Evolutionary conservation across 345 rosid species (phyloP).

Genomic region (Reutealis trisperma): DNA sequence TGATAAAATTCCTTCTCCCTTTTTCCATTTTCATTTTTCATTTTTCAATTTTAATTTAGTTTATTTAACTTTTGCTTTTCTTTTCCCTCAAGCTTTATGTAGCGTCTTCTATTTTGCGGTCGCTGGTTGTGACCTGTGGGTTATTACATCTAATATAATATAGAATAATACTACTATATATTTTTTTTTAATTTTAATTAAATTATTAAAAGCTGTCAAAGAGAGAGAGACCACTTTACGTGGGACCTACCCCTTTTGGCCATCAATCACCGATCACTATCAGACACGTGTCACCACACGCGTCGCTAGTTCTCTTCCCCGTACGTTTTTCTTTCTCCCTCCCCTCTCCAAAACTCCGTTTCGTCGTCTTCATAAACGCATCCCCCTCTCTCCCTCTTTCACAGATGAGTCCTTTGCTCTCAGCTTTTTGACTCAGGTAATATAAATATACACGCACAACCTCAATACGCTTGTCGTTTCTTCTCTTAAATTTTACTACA

Average conservation of each 20-base stretch:
- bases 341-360: not conserved
- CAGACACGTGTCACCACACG: slow-evolving; percentile 47
- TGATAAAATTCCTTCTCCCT: not conserved
- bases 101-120: not conserved
- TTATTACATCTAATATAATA: too few species aligned
- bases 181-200: too few species aligned
- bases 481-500: not conserved
- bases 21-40: too few species aligned
- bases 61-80: not conserved
- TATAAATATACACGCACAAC: not conserved
- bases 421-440: not conserved
- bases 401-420: not conserved
- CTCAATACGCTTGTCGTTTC: not conserved
- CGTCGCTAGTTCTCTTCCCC: slow-evolving; percentile 27
- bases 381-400: not conserved
- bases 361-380: not conserved
- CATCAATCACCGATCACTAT: slow-evolving; percentile 1
- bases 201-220: slow-evolving; percentile 3
- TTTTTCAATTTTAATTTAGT: not conserved
- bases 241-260: slow-evolving; percentile 22
- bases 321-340: slow-evolving; percentile 39
- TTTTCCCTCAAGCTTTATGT: not conserved
- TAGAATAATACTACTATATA: too few species aligned
- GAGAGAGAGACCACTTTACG: not conserved
- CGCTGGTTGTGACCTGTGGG: not conserved